phyloP scores from a whole-genome alignment of 768 basidiomycete genomes.

The Pulveroboletus sp. region DNA sequence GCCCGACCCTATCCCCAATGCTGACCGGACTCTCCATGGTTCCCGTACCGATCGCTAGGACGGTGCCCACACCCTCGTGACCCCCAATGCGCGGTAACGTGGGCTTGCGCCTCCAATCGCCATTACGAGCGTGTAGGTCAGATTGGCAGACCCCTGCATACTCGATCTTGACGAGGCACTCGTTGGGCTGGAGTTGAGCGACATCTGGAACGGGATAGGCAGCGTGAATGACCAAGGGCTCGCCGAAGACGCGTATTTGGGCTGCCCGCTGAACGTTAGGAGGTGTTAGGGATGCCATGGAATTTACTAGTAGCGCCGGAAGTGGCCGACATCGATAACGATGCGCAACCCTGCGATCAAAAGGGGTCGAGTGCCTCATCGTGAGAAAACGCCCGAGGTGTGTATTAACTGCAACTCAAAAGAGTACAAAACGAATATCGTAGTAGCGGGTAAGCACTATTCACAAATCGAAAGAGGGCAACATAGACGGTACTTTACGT shows the following conservation, averaged over 20 bases:
- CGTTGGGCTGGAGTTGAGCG: constrained; percentile 15
- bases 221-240: constrained; percentile 12
- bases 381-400: too few species aligned
- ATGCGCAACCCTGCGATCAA: too few species aligned
- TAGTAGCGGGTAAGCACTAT: neutral
- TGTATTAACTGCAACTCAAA: neutral
- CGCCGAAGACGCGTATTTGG: constrained; percentile 14
- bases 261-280: constrained; percentile 28
- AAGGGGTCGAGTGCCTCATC: too few species aligned
- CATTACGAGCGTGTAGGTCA: constrained; percentile 38
- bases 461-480: constrained; percentile 5
- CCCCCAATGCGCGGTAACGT: constrained; percentile 38
- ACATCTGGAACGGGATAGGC: constrained; percentile 16
- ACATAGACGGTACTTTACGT: neutral
- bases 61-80: constrained; percentile 44
- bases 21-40: constrained; percentile 29
- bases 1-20: constrained; percentile 40
- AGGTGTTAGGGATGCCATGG: constrained; percentile 2
- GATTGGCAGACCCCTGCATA: constrained; percentile 43
- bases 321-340: too few species aligned
- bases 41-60: constrained; percentile 42
- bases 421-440: neutral
- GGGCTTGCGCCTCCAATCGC: constrained; percentile 33
- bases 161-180: constrained; percentile 40
- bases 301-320: too few species aligned